Percentiles rank a stretch among this genome's conserved stretches.
These are phyloP conservation scores for Euryodendron excelsum DNA, from an alignment of 148 eudicot genomes.

Conservation along the genomic window DNA sequence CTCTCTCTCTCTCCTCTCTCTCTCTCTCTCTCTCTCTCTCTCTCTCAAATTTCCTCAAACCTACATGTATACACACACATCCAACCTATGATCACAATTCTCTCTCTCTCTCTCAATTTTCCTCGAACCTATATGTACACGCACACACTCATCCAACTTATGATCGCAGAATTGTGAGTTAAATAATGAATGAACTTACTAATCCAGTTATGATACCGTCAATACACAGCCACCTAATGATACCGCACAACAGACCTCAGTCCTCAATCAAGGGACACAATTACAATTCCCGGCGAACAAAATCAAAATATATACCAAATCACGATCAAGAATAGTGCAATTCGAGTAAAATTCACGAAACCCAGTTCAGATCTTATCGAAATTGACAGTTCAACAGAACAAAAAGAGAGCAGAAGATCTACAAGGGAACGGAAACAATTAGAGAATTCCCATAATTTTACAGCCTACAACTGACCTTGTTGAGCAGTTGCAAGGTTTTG, in stretches of 20 bases:
- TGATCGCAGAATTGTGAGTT: background rate
- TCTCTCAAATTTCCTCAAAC: no score
- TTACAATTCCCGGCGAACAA: background rate
- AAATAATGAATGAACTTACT: no score
- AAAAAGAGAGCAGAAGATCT: background rate
- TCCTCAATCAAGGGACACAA: no score
- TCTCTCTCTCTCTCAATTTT: background rate
- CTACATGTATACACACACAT: no score
- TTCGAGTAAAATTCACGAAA: background rate
- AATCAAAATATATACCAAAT: background rate
- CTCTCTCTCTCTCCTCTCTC: no score
- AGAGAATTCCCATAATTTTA: background rate
- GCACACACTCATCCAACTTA: no score
- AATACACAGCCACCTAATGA: no score
- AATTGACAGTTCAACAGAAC: background rate
- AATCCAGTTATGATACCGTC: background rate
- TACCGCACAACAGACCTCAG: no score
- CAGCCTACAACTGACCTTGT: constrained; percentile 37
- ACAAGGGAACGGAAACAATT: background rate
- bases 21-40: no score
- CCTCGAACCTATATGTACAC: background rate
- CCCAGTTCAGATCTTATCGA: constrained; percentile 17
- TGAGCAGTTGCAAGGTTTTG: constrained; percentile 65
- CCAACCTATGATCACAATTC: background rate
- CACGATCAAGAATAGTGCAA: background rate